These are phyloP conservation scores for Exobasidium rhododendri DNA, from an alignment of 1,284 basidiomycete genomes.

Conservation along the genomic window DNA sequence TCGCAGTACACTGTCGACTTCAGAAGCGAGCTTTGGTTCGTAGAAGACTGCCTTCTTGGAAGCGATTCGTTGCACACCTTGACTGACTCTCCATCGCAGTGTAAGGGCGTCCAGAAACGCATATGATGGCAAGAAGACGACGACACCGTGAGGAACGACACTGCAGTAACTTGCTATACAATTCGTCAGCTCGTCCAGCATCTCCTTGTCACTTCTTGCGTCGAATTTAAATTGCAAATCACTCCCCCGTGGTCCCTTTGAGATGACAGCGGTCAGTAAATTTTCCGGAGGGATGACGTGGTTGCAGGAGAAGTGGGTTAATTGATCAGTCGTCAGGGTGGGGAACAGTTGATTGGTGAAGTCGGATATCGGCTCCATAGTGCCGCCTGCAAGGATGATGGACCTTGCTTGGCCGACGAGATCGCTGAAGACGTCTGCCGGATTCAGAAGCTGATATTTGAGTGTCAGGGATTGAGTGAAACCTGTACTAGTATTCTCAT, in stretches of 20 bases:
- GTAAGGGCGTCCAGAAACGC: constrained; percentile 71
- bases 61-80: constrained; percentile 65
- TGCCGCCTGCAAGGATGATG: constrained; percentile 87
- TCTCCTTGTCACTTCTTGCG: constrained; percentile 66
- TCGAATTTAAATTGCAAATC: constrained; percentile 80
- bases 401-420: constrained; percentile 75
- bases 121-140: constrained; percentile 93
- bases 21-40: constrained; percentile 74
- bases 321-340: constrained; percentile 63
- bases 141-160: constrained; percentile 79
- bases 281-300: constrained; percentile 84
- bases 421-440: constrained; percentile 77
- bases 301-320: constrained; percentile 81
- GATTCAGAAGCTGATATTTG: constrained; percentile 92
- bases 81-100: constrained; percentile 66
- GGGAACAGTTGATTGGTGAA: constrained; percentile 79
- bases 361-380: constrained; percentile 84
- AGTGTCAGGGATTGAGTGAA: constrained; percentile 61
- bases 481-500: neutral
- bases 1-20: constrained; percentile 73
- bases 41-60: constrained; percentile 83
- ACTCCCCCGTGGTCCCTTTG: constrained; percentile 71
- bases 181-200: constrained; percentile 82
- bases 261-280: constrained; percentile 73
- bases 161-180: constrained; percentile 74